A percentile compares a stretch with the other conserved stretches of the same genome.
These are phyloP conservation scores for Puccinellia tenuiflora DNA, from an alignment of 176 grass and related monocot species.

Conservation along the genomic window DNA sequence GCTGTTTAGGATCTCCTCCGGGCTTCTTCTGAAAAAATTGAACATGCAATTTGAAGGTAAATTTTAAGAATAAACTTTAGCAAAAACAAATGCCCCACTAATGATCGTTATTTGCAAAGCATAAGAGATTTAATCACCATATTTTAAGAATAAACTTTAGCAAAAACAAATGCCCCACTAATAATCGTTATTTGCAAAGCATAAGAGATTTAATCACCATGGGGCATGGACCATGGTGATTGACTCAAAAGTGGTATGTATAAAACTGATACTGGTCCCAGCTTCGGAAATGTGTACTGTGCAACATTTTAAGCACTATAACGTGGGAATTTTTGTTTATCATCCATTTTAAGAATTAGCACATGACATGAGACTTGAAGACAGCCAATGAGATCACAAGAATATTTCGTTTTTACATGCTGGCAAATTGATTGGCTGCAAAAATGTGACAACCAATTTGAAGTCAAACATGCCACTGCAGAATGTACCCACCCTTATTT, in stretches of 20 bases:
- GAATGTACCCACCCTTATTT: background rate
- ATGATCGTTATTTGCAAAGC: background rate
- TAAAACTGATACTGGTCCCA: background rate
- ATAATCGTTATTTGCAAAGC: background rate
- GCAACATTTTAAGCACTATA: background rate
- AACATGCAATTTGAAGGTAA: background rate
- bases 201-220: background rate
- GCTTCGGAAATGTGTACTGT: background rate
- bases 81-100: background rate
- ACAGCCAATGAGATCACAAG: background rate
- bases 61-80: background rate
- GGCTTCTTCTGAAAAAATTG: conserved; percentile 53
- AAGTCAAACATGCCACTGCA: conserved; percentile 1
- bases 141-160: background rate
- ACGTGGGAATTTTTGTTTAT: background rate
- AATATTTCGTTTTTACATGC: background rate
- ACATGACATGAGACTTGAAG: background rate
- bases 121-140: background rate
- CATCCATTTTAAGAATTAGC: background rate
- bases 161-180: background rate
- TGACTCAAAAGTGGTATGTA: background rate
- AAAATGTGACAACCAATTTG: background rate
- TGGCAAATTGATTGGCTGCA: background rate
- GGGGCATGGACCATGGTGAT: background rate
- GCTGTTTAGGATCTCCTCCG: conserved; percentile 42